Evolutionary conservation across 2,329 filamentous ascomycete species (phyloP), one percentile per base, ranked within the genome.

Genomic region (Furcasterigmium sp.): DNA sequence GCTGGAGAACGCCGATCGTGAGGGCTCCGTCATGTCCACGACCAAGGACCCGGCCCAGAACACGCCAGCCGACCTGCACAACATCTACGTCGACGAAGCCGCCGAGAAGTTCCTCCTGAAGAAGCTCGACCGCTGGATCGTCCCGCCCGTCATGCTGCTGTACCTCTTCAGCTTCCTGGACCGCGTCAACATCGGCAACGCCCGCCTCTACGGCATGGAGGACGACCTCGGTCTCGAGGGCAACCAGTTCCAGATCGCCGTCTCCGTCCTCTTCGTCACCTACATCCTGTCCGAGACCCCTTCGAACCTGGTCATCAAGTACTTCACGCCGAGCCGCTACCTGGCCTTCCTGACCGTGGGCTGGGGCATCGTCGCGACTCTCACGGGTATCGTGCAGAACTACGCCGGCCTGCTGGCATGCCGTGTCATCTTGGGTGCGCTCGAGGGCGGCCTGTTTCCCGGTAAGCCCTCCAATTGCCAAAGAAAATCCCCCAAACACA

Each of bases 111-210:
- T 69, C 49, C 67, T 87, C 18, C 67, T 86, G 32, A 69, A 78
- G 44, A 87, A 85, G 60, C 62, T 87, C 25, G 84, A 87, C 58
- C 48, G 70, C 11, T 70, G 75, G 55, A 70, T 87, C 20, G 72
- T 87, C 11, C 84, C 84, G 2, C 66, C 86, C 15, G 69, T 86
- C 9, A 85, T 85, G 77, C 59, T 77, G 7, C 62, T 86, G 13
- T 59, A 59, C 32, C 53, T 58, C 3, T 45, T 58, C 26, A 55
- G 54, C 9, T 59, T 59, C 42, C 55, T 57, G 42, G 53, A 55
- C 21, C 47, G 55, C 4, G 52, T 54, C 2, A 57, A 57, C 8
- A 56, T 56, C 0, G 54, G 54, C 2, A 57, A 56, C 19, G 54
- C 54, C 3, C 53, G 45, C 3, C 46, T 56, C 17, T 52, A 53